Percentiles rank a stretch among this genome's conserved stretches.
Conservation (phyloP, 2,329 filamentous ascomycete species). For the Trichoderma atroviride region DNA sequence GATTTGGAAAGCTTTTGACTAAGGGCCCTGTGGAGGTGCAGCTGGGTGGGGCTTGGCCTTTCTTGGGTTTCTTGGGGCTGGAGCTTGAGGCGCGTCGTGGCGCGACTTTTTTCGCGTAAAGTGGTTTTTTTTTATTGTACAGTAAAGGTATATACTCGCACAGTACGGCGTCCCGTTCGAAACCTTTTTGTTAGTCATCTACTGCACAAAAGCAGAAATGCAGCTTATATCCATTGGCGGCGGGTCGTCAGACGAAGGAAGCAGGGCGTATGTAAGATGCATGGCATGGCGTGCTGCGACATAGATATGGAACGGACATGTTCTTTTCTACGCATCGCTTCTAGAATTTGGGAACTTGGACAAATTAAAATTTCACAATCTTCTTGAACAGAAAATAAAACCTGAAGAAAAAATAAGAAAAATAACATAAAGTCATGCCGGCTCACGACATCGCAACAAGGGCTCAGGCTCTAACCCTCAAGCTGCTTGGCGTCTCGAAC, state of each 20-base stretch:
- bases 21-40: background rate
- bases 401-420: background rate
- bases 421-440: background rate
- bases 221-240: background rate
- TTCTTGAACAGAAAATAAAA: background rate
- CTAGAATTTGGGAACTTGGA: background rate
- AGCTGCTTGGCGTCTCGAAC: conserved; percentile 3
- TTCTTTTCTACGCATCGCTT: background rate
- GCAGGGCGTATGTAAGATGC: background rate
- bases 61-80: conserved; percentile 23
- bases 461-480: conserved; percentile 2
- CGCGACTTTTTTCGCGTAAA: conserved; percentile 40
- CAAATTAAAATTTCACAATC: background rate
- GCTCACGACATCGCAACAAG: background rate
- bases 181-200: background rate
- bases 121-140: conserved; percentile 16
- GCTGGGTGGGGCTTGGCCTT: conserved; percentile 21
- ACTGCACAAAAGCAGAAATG: background rate
- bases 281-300: background rate
- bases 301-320: background rate
- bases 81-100: conserved; percentile 30
- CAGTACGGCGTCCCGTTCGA: background rate
- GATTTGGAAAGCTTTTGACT: conserved; percentile 13
- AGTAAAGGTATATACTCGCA: background rate
- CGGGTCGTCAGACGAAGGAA: background rate